These are phyloP conservation scores for Paecilomyces formosus DNA, from an alignment of 2,329 filamentous ascomycete species.

Conservation along the genomic window DNA sequence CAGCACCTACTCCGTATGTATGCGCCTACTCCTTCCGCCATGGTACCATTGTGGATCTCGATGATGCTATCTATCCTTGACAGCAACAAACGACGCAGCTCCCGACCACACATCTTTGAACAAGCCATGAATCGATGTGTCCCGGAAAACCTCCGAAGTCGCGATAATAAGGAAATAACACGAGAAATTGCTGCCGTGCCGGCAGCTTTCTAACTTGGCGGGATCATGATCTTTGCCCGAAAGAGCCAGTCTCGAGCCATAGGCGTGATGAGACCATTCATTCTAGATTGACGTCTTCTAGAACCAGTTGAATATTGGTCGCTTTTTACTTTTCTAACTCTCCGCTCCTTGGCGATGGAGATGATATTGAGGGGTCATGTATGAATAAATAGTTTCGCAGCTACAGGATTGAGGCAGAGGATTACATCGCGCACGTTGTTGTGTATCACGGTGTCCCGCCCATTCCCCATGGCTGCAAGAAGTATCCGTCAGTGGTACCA, in stretches of 20 bases:
- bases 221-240: not conserved
- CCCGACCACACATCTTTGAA: not conserved
- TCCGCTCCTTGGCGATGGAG: too few relatives aligned
- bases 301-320: not conserved
- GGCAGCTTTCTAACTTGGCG: not conserved
- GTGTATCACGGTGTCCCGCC: not conserved
- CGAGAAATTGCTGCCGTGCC: not conserved
- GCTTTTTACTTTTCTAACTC: not conserved
- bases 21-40: not conserved
- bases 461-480: not conserved
- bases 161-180: not conserved
- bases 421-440: not conserved
- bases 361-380: not conserved
- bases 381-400: not conserved
- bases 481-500: constrained; percentile 1
- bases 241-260: not conserved
- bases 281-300: not conserved
- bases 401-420: not conserved
- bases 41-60: not conserved
- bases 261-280: not conserved
- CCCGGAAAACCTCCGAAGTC: not conserved
- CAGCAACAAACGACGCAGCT: not conserved
- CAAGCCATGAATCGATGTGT: not conserved
- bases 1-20: not conserved
- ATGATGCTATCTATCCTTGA: not conserved